phyloP scores from a whole-genome alignment of 345 rosid species.

The Pistacia atlantica region DNA sequence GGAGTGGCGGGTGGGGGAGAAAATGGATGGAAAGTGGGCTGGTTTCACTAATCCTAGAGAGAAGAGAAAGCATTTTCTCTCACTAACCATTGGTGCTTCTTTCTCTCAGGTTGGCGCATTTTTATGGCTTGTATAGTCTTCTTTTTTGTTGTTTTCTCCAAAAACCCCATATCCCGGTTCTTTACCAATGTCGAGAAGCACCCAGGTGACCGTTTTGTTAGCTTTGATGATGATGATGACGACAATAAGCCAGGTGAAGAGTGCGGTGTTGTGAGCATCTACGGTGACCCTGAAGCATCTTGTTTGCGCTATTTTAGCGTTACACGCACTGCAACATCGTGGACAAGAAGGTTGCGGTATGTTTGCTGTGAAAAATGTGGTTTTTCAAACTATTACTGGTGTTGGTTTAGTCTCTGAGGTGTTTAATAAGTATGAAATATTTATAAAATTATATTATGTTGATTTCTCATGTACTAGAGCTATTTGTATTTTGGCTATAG shows the following conservation, averaged over 20 bases:
- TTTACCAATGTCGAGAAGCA: slow-evolving; percentile 14
- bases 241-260: slow-evolving; percentile 91
- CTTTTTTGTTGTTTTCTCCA: slow-evolving; percentile 23
- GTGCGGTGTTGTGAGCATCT: slow-evolving; percentile 96
- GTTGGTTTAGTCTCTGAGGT: slow-evolving; percentile 95
- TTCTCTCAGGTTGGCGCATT: too few relatives aligned
- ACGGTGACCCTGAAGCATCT: slow-evolving; percentile 88
- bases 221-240: slow-evolving; percentile 30
- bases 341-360: slow-evolving; percentile 99
- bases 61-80: too few relatives aligned
- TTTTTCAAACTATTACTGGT: slow-evolving; percentile 84
- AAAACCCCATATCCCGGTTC: slow-evolving; percentile 41
- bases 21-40: too few relatives aligned
- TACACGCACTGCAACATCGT: slow-evolving; percentile 93
- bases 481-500: too few relatives aligned
- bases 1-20: too few relatives aligned
- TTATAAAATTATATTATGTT: too few relatives aligned
- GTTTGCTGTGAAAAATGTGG: slow-evolving; percentile 68
- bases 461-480: too few relatives aligned
- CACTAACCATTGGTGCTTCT: too few relatives aligned
- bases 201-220: slow-evolving; percentile 21
- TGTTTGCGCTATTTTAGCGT: slow-evolving; percentile 86
- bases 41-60: too few relatives aligned
- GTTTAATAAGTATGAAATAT: slow-evolving; percentile 47
- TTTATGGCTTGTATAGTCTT: too few relatives aligned